phyloP scores from a whole-genome alignment of 305 asterid species.

The Fraxinus paxiana region DNA sequence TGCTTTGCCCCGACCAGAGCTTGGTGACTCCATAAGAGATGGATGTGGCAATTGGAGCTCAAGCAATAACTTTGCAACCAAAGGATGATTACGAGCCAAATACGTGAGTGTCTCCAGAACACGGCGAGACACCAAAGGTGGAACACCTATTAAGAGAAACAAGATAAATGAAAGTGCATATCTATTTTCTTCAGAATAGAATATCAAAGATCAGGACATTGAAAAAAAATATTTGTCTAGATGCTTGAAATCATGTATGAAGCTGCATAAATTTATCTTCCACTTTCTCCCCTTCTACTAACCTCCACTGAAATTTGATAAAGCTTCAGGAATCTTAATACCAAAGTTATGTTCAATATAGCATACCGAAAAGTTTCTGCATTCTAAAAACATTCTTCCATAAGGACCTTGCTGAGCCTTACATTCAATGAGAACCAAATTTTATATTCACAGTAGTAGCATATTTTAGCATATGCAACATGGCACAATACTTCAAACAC shows the following conservation, averaged over 20 bases:
- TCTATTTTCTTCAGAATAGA: not conserved
- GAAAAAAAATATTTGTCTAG: not conserved
- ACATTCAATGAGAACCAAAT: not conserved
- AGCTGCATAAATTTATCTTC: slow-evolving; percentile 5
- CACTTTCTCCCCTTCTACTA: not conserved
- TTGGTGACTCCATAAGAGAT: slow-evolving; percentile 29
- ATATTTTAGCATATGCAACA: not conserved
- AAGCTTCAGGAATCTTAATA: slow-evolving; percentile 2
- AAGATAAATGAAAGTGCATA: slow-evolving; percentile 11
- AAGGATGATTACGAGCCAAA: slow-evolving; percentile 83
- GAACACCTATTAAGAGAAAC: slow-evolving; percentile 56
- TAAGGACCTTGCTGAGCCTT: not conserved
- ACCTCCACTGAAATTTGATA: slow-evolving; percentile 5
- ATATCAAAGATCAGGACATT: not conserved
- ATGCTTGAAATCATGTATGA: not conserved
- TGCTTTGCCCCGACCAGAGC: slow-evolving; percentile 62
- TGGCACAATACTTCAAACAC: not conserved
- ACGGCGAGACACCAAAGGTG: slow-evolving; percentile 92
- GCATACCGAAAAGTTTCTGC: not conserved
- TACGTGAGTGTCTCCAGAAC: slow-evolving; percentile 86
- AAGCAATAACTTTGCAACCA: slow-evolving; percentile 76
- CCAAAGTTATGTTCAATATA: not conserved
- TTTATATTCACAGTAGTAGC: not conserved
- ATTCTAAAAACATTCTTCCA: not conserved
- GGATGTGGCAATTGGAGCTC: slow-evolving; percentile 50